A percentile compares a stretch with the other conserved stretches of the same genome.
These are phyloP conservation scores for Colletotrichum melonis DNA, from an alignment of 2,329 filamentous ascomycete genomes.

Conservation along the genomic window DNA sequence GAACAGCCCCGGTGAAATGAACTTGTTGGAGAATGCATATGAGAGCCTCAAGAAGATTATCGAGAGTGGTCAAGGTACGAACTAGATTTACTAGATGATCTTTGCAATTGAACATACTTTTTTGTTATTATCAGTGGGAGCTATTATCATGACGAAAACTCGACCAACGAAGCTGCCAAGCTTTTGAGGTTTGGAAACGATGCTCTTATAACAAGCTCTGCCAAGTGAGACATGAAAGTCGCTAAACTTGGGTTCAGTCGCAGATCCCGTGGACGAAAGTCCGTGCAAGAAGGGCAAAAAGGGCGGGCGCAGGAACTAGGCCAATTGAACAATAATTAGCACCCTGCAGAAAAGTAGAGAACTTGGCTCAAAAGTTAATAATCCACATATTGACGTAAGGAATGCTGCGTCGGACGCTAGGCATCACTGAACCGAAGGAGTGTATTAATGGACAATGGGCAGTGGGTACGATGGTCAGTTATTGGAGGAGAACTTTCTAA, in stretches of 20 bases:
- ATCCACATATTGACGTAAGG: too few species aligned
- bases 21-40: constrained; percentile 49
- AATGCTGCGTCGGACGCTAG: too few species aligned
- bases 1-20: constrained; percentile 57
- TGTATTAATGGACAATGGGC: too few species aligned
- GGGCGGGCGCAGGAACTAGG: neutral
- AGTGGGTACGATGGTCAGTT: too few species aligned
- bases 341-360: too few species aligned
- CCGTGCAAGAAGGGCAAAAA: constrained; percentile 24
- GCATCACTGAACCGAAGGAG: too few species aligned
- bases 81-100: constrained; percentile 18
- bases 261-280: neutral
- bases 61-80: constrained; percentile 6
- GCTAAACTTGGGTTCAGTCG: constrained; percentile 18
- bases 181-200: neutral
- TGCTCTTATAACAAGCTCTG: neutral
- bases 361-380: too few species aligned
- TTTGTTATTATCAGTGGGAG: neutral
- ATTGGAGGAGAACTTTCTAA: too few species aligned
- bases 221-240: constrained; percentile 12
- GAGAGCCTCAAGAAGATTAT: constrained; percentile 21
- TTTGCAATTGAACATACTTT: neutral
- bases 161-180: neutral
- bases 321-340: neutral
- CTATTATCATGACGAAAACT: too few species aligned